These are phyloP conservation scores for Fraxinus xanthoxyloides DNA, from an alignment of 305 asterid species.

Conservation along the genomic window DNA sequence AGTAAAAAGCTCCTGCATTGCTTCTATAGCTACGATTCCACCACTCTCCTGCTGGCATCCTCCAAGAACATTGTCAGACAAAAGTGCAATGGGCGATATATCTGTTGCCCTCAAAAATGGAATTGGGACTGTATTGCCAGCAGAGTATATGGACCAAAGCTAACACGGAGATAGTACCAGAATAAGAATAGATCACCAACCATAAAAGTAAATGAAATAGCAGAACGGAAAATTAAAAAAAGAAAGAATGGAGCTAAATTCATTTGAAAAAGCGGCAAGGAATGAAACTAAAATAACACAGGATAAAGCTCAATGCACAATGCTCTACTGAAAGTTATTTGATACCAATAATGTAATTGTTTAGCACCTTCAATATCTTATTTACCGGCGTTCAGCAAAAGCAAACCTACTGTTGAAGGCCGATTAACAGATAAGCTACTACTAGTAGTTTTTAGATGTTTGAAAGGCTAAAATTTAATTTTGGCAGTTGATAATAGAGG, in stretches of 20 bases:
- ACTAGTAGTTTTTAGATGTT: neutral
- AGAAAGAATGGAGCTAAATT: neutral
- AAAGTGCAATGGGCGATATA: conserved; percentile 91
- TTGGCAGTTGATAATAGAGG: neutral
- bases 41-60: conserved; percentile 59
- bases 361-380: neutral
- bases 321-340: neutral
- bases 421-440: neutral
- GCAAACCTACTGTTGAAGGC: neutral
- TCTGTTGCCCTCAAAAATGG: conserved; percentile 94
- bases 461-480: neutral
- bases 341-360: neutral
- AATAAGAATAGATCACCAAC: conserved; percentile 16
- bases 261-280: neutral
- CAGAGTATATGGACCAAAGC: conserved; percentile 97
- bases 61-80: conserved; percentile 81
- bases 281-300: neutral
- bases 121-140: conserved; percentile 94
- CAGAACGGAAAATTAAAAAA: neutral
- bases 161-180: conserved; percentile 29
- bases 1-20: conserved; percentile 86
- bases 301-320: neutral
- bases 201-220: conserved; percentile 13
- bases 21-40: conserved; percentile 77
- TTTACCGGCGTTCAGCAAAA: neutral